Base-by-base conservation (phyloP, 805 yeast species). In the Saccharomycopsis fibuligera region DNA sequence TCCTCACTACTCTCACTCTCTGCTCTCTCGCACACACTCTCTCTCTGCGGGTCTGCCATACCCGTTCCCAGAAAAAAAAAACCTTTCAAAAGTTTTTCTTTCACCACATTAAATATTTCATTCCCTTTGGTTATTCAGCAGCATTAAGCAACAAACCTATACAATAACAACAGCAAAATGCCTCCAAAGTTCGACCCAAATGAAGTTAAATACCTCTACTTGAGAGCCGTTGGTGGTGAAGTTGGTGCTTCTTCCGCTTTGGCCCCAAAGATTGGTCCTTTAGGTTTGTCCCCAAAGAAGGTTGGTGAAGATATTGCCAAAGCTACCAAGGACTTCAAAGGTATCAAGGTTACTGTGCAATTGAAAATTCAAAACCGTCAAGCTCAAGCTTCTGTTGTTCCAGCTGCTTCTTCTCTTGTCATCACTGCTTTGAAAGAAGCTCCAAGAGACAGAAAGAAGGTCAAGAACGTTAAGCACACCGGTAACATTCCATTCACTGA, bases 211-310 rank as follows among this genome's bases (percentile, higher is more conserved):
- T 87, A 78, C 86, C 79, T 93, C 78, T 91, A 91, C 87, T 79
- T 93, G 76, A 88, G 99, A 86, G 97, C 99, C 76, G 95, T 89
- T 65, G 99, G 99, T 86, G 99, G 99, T 83, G 99, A 93, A 82
- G 95, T 93, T 68, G 99, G 98, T 80, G 96, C 97, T 68, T 89
- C 98, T 58, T 86, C 99, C 62, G 96, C 99, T 62, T 86, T 93
- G 69, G 99, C 99, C 66, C 99, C 99, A 73, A 93, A 93, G 91
- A 93, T 93, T 71, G 99, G 99, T 87, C 99, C 99, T 66, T 87
- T 93, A 72, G 99, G 99, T 89, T 81, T 93, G 67, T 89, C 97
- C 58, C 97, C 99, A 80, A 93, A 91, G 95, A 91, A 93, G 85
- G 96, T 93, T 70, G 99, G 99, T 90, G 99, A 93, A 78, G 99